Evolutionary conservation across 495 filamentous ascomycete genomes (phyloP).

Genomic region (Neurospora cerealis): DNA sequence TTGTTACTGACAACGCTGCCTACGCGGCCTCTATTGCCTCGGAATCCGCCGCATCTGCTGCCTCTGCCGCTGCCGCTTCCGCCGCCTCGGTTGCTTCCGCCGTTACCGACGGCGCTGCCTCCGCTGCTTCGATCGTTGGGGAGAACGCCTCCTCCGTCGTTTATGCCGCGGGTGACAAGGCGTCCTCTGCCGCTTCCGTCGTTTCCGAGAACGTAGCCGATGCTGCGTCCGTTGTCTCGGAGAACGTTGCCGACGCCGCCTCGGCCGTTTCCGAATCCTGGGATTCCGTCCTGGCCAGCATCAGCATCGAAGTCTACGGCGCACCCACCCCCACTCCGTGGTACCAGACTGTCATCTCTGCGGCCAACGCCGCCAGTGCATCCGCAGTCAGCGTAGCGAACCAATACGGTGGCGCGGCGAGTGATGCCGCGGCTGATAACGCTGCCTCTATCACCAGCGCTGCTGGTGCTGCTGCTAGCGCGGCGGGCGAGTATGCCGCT

Average conservation of each 20-base stretch:
- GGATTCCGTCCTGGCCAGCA: conserved; percentile 56
- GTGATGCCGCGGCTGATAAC: conserved; percentile 18
- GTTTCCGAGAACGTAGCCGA: conserved; percentile 19
- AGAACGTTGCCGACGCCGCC: conserved; percentile 18
- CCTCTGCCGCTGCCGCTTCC: conserved; percentile 36
- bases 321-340: conserved; percentile 51
- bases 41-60: conserved; percentile 29
- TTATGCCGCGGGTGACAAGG: conserved; percentile 11
- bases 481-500: conserved; percentile 38
- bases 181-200: conserved; percentile 16
- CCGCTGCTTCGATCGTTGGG: conserved; percentile 24
- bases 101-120: conserved; percentile 11
- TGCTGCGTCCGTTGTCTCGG: conserved; percentile 15
- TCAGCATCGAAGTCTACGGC: conserved; percentile 66
- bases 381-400: conserved; percentile 13
- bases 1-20: conserved; percentile 17
- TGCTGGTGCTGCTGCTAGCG: conserved; percentile 16
- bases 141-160: conserved; percentile 23
- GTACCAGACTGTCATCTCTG: conserved; percentile 36
- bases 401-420: conserved; percentile 17
- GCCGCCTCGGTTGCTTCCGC: conserved; percentile 17
- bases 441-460: conserved; percentile 37
- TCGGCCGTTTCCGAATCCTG: conserved; percentile 43
- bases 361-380: conserved; percentile 15
- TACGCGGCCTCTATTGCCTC: conserved; percentile 17